Evolutionary conservation across 192 early-diverging fungal species (phyloP).

Genomic region (Radiomyces spectabilis): DNA sequence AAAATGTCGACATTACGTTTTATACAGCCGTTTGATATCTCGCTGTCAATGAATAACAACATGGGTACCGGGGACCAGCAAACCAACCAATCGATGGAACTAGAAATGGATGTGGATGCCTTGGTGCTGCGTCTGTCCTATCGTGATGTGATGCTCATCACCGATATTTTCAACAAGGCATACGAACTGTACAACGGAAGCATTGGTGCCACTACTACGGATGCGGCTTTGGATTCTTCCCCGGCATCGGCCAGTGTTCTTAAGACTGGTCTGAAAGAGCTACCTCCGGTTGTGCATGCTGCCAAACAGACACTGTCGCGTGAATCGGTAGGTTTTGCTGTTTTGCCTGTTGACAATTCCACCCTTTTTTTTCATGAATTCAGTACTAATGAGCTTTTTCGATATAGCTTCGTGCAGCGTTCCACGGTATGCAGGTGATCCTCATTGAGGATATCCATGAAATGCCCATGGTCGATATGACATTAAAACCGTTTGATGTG

Average conservation of each 20-base stretch:
- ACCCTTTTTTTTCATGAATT: no score
- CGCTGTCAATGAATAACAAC: slow-evolving; percentile 62
- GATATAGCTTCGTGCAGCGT: slow-evolving; percentile 49
- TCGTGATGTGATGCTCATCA: slow-evolving; percentile 74
- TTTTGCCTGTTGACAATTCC: no score
- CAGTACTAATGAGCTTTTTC: no score
- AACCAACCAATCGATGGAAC: background rate
- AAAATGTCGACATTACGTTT: slow-evolving; percentile 74
- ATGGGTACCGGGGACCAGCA: background rate
- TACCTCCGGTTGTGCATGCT: no score
- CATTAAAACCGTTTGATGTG: slow-evolving; percentile 71
- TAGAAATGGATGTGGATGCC: slow-evolving; percentile 61
- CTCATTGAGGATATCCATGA: slow-evolving; percentile 94
- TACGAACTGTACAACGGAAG: slow-evolving; percentile 44
- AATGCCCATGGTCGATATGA: slow-evolving; percentile 84
- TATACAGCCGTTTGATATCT: slow-evolving; percentile 87
- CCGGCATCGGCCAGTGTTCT: background rate
- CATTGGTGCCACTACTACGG: background rate
- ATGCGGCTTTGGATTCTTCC: background rate
- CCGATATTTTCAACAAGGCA: slow-evolving; percentile 72
- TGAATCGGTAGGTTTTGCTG: slow-evolving; percentile 18
- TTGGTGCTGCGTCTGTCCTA: slow-evolving; percentile 81
- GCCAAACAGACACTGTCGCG: no score
- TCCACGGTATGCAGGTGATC: slow-evolving; percentile 67
- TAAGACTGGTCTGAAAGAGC: no score